Evolutionary conservation across 2,329 filamentous ascomycete species (phyloP).

Genomic region (Ascochyta lentis): DNA sequence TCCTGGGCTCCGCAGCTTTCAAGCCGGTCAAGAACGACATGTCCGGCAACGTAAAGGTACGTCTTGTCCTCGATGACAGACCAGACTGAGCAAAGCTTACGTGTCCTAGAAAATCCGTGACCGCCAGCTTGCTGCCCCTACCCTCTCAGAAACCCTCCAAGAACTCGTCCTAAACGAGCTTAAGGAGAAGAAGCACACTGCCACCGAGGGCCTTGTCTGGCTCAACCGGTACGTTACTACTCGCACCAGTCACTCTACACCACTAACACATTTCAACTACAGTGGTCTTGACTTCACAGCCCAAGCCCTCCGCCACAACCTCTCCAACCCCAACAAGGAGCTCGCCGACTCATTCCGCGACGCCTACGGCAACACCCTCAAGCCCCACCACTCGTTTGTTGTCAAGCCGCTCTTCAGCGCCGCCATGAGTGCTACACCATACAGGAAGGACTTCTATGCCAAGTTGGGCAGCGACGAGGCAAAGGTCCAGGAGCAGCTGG

Average conservation of each 20-base stretch:
- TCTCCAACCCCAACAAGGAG: slow-evolving; percentile 72
- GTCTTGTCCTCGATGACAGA: not conserved
- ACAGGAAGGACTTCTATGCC: slow-evolving; percentile 89
- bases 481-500: slow-evolving; percentile 70
- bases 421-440: slow-evolving; percentile 91
- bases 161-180: slow-evolving; percentile 85
- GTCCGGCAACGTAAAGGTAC: slow-evolving; percentile 86
- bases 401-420: slow-evolving; percentile 92
- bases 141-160: slow-evolving; percentile 83
- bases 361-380: slow-evolving; percentile 86
- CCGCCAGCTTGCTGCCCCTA: slow-evolving; percentile 77
- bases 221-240: slow-evolving; percentile 72
- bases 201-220: slow-evolving; percentile 91
- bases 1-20: slow-evolving; percentile 76
- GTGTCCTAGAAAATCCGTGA: slow-evolving; percentile 80
- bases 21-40: slow-evolving; percentile 91
- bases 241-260: slow-evolving; percentile 11
- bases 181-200: slow-evolving; percentile 85
- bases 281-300: slow-evolving; percentile 95
- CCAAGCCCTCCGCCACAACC: slow-evolving; percentile 79
- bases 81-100: not conserved
- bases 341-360: slow-evolving; percentile 84
- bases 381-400: slow-evolving; percentile 87
- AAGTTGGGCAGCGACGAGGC: slow-evolving; percentile 76
- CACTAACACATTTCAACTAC: slow-evolving; percentile 4